Percentiles rank a stretch among this genome's conserved stretches.
Evolutionary conservation across 306 rosid genomes (phyloP).

Genomic region (Inga leiocalycina): DNA sequence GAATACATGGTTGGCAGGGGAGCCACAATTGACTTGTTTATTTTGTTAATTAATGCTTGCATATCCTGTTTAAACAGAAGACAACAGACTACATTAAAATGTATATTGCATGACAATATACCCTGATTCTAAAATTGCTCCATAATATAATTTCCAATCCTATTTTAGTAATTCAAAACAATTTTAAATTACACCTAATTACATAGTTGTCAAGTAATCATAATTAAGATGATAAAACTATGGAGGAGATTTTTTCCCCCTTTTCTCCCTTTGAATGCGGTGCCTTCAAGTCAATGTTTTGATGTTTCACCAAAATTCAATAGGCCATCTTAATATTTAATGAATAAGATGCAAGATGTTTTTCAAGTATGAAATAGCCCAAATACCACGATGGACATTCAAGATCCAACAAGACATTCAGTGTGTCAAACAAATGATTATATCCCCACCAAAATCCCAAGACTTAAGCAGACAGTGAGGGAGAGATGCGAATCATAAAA

Average conservation of each 20-base stretch:
- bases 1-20: constrained; percentile 93
- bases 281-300: not conserved
- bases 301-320: constrained; percentile 2
- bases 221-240: not conserved
- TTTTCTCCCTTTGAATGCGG: not conserved
- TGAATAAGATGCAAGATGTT: constrained; percentile 18
- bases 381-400: constrained; percentile 2
- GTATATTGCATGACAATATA: not conserved
- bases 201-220: not conserved
- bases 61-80: constrained; percentile 75
- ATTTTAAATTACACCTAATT: not conserved
- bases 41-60: constrained; percentile 87
- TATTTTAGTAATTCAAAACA: not conserved
- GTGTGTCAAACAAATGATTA: not conserved
- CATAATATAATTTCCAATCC: not conserved
- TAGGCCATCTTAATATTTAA: not conserved
- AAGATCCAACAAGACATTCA: constrained; percentile 9
- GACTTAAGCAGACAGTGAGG: not conserved
- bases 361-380: constrained; percentile 11
- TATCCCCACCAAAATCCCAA: not conserved
- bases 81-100: constrained; percentile 5
- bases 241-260: not conserved
- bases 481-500: not conserved
- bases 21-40: constrained; percentile 93
- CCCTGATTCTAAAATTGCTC: not conserved